These are phyloP conservation scores for Nannochloris sp. DNA, from an alignment of 139 green algal species.

Conservation along the genomic window DNA sequence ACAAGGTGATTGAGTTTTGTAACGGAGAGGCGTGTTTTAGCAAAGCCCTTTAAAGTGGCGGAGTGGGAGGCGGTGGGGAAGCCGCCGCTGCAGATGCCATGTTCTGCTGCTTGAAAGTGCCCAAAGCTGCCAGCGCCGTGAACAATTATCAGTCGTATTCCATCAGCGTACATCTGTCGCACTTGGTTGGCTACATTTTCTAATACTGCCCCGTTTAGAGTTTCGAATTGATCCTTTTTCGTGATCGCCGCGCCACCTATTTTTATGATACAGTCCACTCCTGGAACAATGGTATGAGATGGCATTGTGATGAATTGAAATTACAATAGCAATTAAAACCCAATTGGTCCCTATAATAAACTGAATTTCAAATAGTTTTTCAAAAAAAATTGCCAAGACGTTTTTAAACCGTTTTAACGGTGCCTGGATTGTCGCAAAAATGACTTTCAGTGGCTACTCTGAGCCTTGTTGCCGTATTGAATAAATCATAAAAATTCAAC, in stretches of 20 bases:
- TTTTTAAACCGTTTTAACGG: background rate
- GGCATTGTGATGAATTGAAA: no score
- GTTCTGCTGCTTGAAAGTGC: constrained; percentile 37
- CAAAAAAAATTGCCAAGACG: no score
- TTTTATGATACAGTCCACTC: no score
- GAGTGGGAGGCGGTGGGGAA: background rate
- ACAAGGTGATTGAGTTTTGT: constrained; percentile 42
- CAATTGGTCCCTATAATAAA: no score
- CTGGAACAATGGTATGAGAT: no score
- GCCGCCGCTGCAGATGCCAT: constrained; percentile 34
- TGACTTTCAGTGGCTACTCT: no score
- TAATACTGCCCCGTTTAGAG: constrained; percentile 32
- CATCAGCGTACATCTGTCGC: background rate
- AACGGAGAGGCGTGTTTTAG: constrained; percentile 37
- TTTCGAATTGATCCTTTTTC: constrained; percentile 40
- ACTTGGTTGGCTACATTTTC: background rate
- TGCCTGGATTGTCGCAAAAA: background rate
- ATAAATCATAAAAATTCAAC: no score
- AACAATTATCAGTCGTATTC: constrained; percentile 33
- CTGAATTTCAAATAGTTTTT: no score
- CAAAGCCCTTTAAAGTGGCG: constrained; percentile 31
- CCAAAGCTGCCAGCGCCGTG: constrained; percentile 69
- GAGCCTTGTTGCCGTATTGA: no score
- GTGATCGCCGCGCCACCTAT: constrained; percentile 59
- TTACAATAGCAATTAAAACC: no score